Evolutionary conservation across 2,329 filamentous ascomycete genomes (phyloP), one percentile per base, ranked within the genome.

Genomic region (Colletotrichum eremochloae): DNA sequence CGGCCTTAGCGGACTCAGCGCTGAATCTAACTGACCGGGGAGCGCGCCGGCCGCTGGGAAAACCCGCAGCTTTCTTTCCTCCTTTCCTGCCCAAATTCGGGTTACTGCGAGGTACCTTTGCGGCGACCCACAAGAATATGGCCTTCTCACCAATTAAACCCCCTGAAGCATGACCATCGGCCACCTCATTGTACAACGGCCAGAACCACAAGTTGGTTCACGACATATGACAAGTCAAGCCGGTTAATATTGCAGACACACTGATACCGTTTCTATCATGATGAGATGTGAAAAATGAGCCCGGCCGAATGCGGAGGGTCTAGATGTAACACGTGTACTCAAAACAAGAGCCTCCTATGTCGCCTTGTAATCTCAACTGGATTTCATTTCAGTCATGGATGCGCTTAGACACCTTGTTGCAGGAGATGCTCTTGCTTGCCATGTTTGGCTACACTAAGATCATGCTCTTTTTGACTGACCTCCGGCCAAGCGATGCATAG

Each of bases 11-110:
- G 50, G 62, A 46, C 50, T 56, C 60, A 64, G 65, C 53, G 60
- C 58, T 48, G 31, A 18, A 36, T 63, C 44, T 44, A 53, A 52
- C 58, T 70, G 55, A 24, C 52, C 33, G 24, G 58, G 40, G 61
- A 61, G 55, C 60, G 46, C 61, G 55, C 40, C 48, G 67, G 46
- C 70, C 66, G 67, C 70, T 72, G 66, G 55, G 53, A 70, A 70
- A 70, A 24, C 18, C 55, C 38, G 24, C 61, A 29, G 46, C 38
- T 64, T 50, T 42, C 50, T 20, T 63, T 38, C 46, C 9, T 50
- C 18, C 11, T 11, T 31, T 48, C 57, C 42, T 5, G 5, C n/a
- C 20, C 24, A 33, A 29, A 31, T 60, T 42, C 24, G 29, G 15
- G 61, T 53, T 42, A n/a, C 61, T 63, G 24, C 24, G 5, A 24